Percentiles rank a stretch among this genome's conserved stretches.
Evolutionary conservation across 148 eudicot genomes (phyloP).

Genomic region (Fagopyrum tataricum): DNA sequence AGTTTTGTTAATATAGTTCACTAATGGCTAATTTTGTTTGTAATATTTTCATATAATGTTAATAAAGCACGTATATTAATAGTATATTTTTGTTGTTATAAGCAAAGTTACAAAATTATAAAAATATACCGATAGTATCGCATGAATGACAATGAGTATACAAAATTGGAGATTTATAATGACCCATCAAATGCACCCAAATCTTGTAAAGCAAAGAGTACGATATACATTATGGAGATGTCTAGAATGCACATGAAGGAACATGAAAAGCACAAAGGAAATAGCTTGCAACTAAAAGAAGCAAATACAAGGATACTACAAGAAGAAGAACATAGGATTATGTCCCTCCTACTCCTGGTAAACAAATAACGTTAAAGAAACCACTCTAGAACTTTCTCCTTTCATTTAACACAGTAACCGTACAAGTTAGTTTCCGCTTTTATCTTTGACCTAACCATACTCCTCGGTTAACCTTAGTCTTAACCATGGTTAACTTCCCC

Average conservation of each 20-base stretch:
- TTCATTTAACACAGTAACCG: neutral
- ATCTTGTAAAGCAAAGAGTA: neutral
- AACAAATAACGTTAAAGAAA: neutral
- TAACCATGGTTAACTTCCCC: neutral
- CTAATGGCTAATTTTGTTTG: too few relatives aligned
- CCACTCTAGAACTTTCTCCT: neutral
- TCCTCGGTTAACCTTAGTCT: neutral
- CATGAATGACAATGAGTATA: too few relatives aligned
- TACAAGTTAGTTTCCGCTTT: neutral
- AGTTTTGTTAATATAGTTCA: too few relatives aligned
- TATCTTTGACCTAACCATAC: neutral
- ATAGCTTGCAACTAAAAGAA: slow-evolving; percentile 6
- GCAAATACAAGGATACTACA: slow-evolving; percentile 9
- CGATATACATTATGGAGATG: slow-evolving; percentile 3
- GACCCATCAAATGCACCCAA: neutral
- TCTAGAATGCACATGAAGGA: slow-evolving; percentile 6
- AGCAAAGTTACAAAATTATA: too few relatives aligned
- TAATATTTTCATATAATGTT: too few relatives aligned
- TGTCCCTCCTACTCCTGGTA: neutral
- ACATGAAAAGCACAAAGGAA: neutral
- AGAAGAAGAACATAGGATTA: neutral
- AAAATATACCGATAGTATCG: too few relatives aligned
- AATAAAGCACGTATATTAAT: too few relatives aligned
- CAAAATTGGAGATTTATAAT: too few relatives aligned
- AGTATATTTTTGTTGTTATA: too few relatives aligned